Evolutionary conservation across 2,329 filamentous ascomycete genomes (phyloP), one percentile per base, ranked within the genome.

Genomic region (Neurospora sp.): DNA sequence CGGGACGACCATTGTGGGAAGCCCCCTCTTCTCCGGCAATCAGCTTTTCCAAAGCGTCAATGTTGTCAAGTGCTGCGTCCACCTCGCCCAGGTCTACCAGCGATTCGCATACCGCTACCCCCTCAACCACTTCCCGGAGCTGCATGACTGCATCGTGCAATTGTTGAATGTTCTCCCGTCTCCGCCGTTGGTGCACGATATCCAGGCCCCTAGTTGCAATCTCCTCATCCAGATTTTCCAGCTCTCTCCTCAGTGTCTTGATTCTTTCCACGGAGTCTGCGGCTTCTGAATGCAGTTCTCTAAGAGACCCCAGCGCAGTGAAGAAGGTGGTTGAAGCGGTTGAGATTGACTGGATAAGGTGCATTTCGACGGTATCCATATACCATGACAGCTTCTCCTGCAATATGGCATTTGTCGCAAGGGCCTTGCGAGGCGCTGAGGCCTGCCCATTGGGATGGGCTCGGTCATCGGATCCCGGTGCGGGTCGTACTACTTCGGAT

Each of bases 311-410:
- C 0, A 99, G 83, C 0, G 96, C 96, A 0, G 93, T 94, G 77
- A 99, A 99, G 80, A 99, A 99, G 0, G 95, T 97, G 0, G 93
- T 93, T 0, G 96, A 98, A 1, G 96, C 96, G 0, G 92, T 93
- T 2, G 95, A 98, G 73, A 99, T 99, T 0, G 94, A 97, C 39
- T 93, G 93, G 75, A 99, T 97, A 8, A 99, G 84, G 78, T 99
- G 96, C 69, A 99, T 93, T 78, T 99, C 96, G 28, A 99, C 93
- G 0, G 96, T 99, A 78, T 99, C 96, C 93, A 99, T 97, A 79
- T 99, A 99, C 96, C 96, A 99, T 0, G 96, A 98, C 13, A 99
- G 84, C 80, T 99, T 99, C 80, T 99, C 96, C 78, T 99, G 96
- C 42, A 99, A 80, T 71, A 99, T 99, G 0, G 96, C 96, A 80